Percentiles rank a stretch among this genome's conserved stretches.
phyloP scores from a whole-genome alignment of 305 asterid species.

The Lippia alba region DNA sequence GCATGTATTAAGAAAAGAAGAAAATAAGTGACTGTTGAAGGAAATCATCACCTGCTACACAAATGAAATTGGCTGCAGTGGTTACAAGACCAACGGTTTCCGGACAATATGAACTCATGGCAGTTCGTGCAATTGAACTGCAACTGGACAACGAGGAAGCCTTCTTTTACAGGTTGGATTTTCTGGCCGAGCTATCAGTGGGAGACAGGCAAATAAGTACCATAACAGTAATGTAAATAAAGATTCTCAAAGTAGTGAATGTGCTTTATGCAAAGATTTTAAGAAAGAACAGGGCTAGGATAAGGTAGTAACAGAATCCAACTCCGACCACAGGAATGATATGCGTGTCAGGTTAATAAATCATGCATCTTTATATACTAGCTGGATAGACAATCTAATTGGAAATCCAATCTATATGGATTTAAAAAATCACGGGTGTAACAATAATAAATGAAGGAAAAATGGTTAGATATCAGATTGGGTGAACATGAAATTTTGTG shows the following conservation, averaged over 20 bases:
- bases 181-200: constrained; percentile 57
- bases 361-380: background rate
- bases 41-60: constrained; percentile 57
- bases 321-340: background rate
- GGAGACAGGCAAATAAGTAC: constrained; percentile 5
- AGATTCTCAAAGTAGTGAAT: constrained; percentile 1
- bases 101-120: constrained; percentile 57
- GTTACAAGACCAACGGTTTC: constrained; percentile 61
- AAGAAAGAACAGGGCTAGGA: background rate
- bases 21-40: constrained; percentile 17
- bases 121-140: constrained; percentile 62
- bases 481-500: background rate
- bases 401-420: background rate
- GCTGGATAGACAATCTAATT: background rate
- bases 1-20: constrained; percentile 10
- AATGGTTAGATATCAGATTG: background rate
- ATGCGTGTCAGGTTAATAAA: too few relatives aligned
- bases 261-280: background rate
- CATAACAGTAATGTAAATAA: background rate
- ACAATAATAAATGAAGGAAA: background rate
- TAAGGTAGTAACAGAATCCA: background rate
- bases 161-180: constrained; percentile 59
- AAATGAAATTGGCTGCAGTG: constrained; percentile 60
- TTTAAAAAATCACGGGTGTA: background rate
- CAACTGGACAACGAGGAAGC: constrained; percentile 65